Base-by-base conservation (phyloP, 306 rosid genomes). In the Cucumis sativus region DNA sequence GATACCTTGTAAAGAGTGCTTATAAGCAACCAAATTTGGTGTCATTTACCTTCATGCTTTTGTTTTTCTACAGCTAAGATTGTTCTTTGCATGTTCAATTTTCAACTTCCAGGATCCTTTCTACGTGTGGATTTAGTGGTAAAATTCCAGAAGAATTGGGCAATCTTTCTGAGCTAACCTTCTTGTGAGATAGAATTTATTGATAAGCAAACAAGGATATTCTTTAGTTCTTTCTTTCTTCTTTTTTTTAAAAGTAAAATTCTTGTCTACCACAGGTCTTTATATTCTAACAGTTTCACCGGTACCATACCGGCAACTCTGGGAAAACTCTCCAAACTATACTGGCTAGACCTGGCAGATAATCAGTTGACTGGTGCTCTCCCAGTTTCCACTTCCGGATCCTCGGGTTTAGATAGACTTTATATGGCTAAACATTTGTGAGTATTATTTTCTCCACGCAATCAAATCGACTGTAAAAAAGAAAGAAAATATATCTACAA, bases 291-390 rank as follows among this genome's bases (percentile, higher is more conserved):
- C 84, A 88, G 86, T 67, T 86, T 95, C 79, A 85, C 97, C 17
- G 97, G 97, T 40, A 72, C 75, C 14, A 88, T 95, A 80, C 99
- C 99, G 62, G 76, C 97, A 70, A 87, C 99, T 63, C 61, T 95
- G 84, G 98, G 98, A 12, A 92, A 89, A 10, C 96, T 95, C 83
- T 89, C 97, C 85, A 89, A 95, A 66, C 85, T 95, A 37, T 89
- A 85, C 69, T 95, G 99, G 99, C 72, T 95, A 74, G 99, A 95
- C 82, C 80, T 95, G 69, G 92, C 97, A 59, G 97, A 88, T 40
- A 95, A 95, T 83, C 89, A 87, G 78, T 75, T 95, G 21, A 84
- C 84, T 1, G 97, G 98, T 62, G 39, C 87, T 58, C 64, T 95
- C 47, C 98, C 98, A 25, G 83, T 94, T 80, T 95, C 98, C 58